phyloP scores from a whole-genome alignment of 441 rosid species.

The Sinapis alba region DNA sequence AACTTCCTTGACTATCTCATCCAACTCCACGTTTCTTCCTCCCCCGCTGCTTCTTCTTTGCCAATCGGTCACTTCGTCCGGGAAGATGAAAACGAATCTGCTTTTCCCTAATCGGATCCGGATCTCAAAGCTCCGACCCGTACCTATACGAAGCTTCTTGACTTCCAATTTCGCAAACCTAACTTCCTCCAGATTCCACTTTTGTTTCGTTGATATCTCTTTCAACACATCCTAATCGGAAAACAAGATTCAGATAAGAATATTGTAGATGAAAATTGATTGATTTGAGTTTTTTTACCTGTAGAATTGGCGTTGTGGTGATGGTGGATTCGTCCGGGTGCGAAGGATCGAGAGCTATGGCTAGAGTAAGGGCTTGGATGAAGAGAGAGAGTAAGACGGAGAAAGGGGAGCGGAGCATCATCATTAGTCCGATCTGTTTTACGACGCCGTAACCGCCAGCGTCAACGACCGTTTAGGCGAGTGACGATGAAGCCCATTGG shows the following conservation, averaged over 20 bases:
- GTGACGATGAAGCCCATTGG: slow-evolving; percentile 24
- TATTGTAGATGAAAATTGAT: background rate
- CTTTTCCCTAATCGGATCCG: slow-evolving; percentile 66
- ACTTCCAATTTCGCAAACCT: slow-evolving; percentile 48
- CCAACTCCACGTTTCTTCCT: slow-evolving; percentile 42
- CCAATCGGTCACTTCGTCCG: slow-evolving; percentile 59
- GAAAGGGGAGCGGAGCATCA: slow-evolving; percentile 24
- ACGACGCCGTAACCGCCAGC: slow-evolving; percentile 28
- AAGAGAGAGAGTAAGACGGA: slow-evolving; percentile 38
- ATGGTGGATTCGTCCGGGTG: slow-evolving; percentile 30
- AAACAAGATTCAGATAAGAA: background rate
- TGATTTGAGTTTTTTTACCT: slow-evolving; percentile 43
- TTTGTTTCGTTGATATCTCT: slow-evolving; percentile 55
- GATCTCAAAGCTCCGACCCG: slow-evolving; percentile 55
- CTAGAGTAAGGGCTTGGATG: slow-evolving; percentile 30
- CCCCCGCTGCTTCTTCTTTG: slow-evolving; percentile 40
- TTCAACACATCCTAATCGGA: slow-evolving; percentile 58
- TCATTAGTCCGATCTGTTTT: background rate
- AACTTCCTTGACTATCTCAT: slow-evolving; percentile 40
- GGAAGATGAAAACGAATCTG: slow-evolving; percentile 49
- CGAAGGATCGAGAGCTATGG: slow-evolving; percentile 40
- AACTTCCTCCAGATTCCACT: slow-evolving; percentile 54
- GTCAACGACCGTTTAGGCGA: slow-evolving; percentile 23
- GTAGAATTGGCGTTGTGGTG: slow-evolving; percentile 40
- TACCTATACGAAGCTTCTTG: slow-evolving; percentile 51